Percentiles rank a stretch among this genome's conserved stretches.
These are phyloP conservation scores for Ustilago sp. DNA, from an alignment of 1,284 basidiomycete genomes.

Conservation along the genomic window DNA sequence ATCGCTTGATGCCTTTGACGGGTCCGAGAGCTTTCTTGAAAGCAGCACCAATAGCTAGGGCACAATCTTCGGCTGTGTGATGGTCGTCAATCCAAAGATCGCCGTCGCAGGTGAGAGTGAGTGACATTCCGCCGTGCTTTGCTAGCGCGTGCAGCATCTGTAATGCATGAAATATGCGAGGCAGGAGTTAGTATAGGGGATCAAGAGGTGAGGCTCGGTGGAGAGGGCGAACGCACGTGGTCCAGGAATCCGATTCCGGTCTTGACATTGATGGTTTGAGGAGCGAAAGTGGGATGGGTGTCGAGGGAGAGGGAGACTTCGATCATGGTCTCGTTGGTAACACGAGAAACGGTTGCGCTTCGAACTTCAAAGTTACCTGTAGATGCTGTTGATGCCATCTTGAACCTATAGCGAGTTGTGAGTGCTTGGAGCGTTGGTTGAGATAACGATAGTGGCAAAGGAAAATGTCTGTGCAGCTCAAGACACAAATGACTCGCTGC, in stretches of 20 bases:
- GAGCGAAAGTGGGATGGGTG: slow-evolving; percentile 76
- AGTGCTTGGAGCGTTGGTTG: neutral
- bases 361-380: slow-evolving; percentile 59
- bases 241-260: slow-evolving; percentile 99
- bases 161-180: neutral
- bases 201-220: too few species aligned
- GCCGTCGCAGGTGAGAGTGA: slow-evolving; percentile 89
- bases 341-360: slow-evolving; percentile 81
- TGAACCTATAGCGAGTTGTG: neutral
- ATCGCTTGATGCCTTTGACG: slow-evolving; percentile 91
- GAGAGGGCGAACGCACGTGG: slow-evolving; percentile 77
- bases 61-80: slow-evolving; percentile 95
- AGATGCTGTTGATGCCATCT: slow-evolving; percentile 28
- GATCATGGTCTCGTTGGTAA: slow-evolving; percentile 93
- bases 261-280: slow-evolving; percentile 85
- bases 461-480: slow-evolving; percentile 9
- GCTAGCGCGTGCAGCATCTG: slow-evolving; percentile 69
- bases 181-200: neutral
- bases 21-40: slow-evolving; percentile 97
- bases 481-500: slow-evolving; percentile 23
- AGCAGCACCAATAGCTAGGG: slow-evolving; percentile 89
- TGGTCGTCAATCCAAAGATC: slow-evolving; percentile 99
- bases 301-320: slow-evolving; percentile 86
- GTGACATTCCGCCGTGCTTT: slow-evolving; percentile 73
- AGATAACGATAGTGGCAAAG: slow-evolving; percentile 10